These are phyloP conservation scores for Aspergillus terreus DNA, from an alignment of 2,329 filamentous ascomycete species.

Conservation along the genomic window DNA sequence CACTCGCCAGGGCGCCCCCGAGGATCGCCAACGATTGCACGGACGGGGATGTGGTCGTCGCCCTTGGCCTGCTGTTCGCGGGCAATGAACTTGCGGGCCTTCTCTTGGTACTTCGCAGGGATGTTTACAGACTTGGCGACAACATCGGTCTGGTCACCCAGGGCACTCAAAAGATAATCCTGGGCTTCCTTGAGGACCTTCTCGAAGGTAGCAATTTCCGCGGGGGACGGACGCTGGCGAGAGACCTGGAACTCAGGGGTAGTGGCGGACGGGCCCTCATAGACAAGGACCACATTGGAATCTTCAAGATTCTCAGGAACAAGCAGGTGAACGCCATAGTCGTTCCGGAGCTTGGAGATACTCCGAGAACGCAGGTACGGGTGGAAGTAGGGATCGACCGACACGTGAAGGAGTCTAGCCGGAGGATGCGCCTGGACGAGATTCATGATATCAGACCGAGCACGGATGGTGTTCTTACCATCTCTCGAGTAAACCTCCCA, in stretches of 20 bases:
- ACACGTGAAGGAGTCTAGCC: slow-evolving; percentile 41
- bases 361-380: slow-evolving; percentile 42
- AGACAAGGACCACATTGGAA: slow-evolving; percentile 47
- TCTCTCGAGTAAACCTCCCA: slow-evolving; percentile 90
- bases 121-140: slow-evolving; percentile 52
- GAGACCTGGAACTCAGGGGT: slow-evolving; percentile 53
- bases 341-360: slow-evolving; percentile 35
- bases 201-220: slow-evolving; percentile 55
- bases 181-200: slow-evolving; percentile 57
- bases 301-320: slow-evolving; percentile 44
- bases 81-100: slow-evolving; percentile 57
- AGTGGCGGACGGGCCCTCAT: slow-evolving; percentile 43
- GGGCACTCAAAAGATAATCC: slow-evolving; percentile 51
- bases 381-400: slow-evolving; percentile 49
- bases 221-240: slow-evolving; percentile 51
- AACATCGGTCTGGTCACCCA: slow-evolving; percentile 55
- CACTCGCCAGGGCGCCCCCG: slow-evolving; percentile 28
- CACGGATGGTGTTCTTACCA: slow-evolving; percentile 65
- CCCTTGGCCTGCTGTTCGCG: slow-evolving; percentile 52
- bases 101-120: slow-evolving; percentile 60
- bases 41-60: slow-evolving; percentile 54
- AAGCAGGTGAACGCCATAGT: slow-evolving; percentile 47
- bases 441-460: slow-evolving; percentile 48
- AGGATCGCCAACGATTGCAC: slow-evolving; percentile 48
- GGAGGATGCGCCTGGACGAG: slow-evolving; percentile 48